Percentiles rank a stretch among this genome's conserved stretches.
Evolutionary conservation across 345 rosid species (phyloP).

Genomic region (Eucalyptus marginata): DNA sequence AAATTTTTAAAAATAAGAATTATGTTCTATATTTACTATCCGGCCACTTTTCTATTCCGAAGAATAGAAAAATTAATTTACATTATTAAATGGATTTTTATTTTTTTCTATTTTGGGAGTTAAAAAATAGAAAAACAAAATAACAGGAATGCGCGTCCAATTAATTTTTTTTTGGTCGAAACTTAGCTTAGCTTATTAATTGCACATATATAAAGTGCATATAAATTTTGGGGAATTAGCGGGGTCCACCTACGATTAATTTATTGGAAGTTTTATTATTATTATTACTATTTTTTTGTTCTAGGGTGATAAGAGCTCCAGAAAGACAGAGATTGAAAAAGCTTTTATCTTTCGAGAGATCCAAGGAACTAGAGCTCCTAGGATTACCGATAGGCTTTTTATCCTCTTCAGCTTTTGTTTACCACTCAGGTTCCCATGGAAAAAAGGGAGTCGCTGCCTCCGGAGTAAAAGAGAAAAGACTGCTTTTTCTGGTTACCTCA

Average conservation of each 20-base stretch:
- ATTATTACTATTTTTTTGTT: fast-evolving
- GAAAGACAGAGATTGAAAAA: background rate
- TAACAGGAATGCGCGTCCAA: too few relatives aligned
- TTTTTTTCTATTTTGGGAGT: too few relatives aligned
- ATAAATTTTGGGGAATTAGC: too few relatives aligned
- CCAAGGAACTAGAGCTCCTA: background rate
- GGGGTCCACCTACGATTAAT: background rate
- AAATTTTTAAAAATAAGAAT: too few relatives aligned
- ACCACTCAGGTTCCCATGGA: background rate
- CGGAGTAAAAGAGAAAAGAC: background rate
- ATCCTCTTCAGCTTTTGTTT: background rate
- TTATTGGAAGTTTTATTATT: background rate
- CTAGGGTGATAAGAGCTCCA: background rate
- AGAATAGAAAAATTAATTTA: too few relatives aligned
- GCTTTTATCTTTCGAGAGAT: background rate
- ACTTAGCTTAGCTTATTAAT: too few relatives aligned
- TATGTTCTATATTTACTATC: fast-evolving
- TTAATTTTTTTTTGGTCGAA: too few relatives aligned
- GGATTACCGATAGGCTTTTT: background rate
- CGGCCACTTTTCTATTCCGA: fast-evolving
- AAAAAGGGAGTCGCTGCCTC: background rate
- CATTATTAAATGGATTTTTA: fast-evolving
- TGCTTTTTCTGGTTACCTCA: too few relatives aligned
- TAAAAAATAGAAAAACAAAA: too few relatives aligned
- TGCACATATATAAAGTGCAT: background rate